Conservation (phyloP, 2,329 filamentous ascomycete species). For the Tympanopsis confertula region DNA sequence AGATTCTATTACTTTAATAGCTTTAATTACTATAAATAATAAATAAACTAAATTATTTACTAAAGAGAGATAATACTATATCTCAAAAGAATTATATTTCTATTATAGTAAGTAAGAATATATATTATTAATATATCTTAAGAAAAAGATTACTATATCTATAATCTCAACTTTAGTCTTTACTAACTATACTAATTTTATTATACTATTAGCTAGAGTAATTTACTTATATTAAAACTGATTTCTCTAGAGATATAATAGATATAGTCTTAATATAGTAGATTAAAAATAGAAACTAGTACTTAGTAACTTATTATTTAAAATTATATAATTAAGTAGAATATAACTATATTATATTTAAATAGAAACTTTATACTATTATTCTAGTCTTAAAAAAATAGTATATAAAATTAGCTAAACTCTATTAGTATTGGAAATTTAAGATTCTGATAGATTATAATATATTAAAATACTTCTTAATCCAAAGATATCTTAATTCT, state of each 20-base stretch:
- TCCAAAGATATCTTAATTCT: not conserved
- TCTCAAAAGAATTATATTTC: not conserved
- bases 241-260: not conserved
- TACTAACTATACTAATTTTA: not conserved
- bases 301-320: not conserved
- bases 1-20: not conserved
- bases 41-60: not conserved
- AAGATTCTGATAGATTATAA: not conserved
- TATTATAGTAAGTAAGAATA: not conserved
- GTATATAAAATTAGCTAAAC: not conserved
- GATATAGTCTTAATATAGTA: not conserved
- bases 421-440: not conserved
- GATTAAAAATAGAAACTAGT: not conserved
- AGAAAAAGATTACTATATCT: not conserved
- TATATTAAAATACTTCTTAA: not conserved
- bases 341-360: conserved; percentile 1
- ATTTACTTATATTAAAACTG: not conserved
- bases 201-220: not conserved
- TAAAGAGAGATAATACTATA: not conserved
- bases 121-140: not conserved
- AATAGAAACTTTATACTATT: not conserved
- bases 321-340: conserved; percentile 1
- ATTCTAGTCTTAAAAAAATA: not conserved
- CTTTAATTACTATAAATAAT: not conserved
- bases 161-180: not conserved